Conservation (phyloP, 73 alveolate genomes). For the Effrenium voratum region DNA sequence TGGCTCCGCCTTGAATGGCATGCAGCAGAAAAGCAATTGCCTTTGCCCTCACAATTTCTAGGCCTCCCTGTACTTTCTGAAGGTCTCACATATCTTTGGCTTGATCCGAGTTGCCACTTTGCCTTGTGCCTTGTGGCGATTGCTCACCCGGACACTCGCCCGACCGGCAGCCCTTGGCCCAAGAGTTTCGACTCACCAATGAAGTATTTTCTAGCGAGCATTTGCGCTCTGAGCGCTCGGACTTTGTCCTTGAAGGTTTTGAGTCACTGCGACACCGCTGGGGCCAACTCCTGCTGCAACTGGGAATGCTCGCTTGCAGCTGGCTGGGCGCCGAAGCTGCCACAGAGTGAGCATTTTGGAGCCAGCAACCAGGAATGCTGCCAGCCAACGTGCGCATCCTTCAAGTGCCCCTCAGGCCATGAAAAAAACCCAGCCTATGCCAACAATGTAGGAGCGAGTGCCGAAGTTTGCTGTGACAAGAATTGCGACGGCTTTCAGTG, state of each 20-base stretch:
- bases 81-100: not conserved
- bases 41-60: not conserved
- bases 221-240: not conserved
- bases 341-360: slow-evolving; percentile 42
- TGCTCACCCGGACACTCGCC: not conserved
- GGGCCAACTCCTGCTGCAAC: slow-evolving; percentile 63
- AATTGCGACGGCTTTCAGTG: slow-evolving; percentile 30
- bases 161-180: not conserved
- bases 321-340: slow-evolving; percentile 56
- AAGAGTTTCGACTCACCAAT: not conserved
- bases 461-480: slow-evolving; percentile 59
- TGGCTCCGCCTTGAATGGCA: not conserved
- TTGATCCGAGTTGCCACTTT: not conserved
- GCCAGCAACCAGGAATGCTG: slow-evolving; percentile 53
- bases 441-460: slow-evolving; percentile 32
- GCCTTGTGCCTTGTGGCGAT: not conserved
- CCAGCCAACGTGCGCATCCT: slow-evolving; percentile 21
- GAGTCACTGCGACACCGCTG: slow-evolving; percentile 17
- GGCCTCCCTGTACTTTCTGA: not conserved
- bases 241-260: not conserved
- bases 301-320: not conserved
- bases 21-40: not conserved
- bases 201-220: slow-evolving; percentile 47
- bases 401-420: slow-evolving; percentile 24
- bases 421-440: slow-evolving; percentile 29